Base-by-base conservation (phyloP, 1,284 basidiomycete species). In the Amylostereum chailletii region DNA sequence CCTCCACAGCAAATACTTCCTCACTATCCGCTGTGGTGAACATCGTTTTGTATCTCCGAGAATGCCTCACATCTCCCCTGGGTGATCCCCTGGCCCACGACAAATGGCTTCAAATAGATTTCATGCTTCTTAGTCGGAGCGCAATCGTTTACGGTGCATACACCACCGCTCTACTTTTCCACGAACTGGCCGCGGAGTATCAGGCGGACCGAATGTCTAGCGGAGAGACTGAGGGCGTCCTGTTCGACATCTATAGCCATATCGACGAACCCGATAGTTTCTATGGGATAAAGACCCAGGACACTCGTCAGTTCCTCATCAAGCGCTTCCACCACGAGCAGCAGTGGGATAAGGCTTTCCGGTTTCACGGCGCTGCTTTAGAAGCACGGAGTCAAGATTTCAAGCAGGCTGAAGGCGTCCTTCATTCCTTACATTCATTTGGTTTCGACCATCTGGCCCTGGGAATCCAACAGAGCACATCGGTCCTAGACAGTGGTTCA, bases 191-290 rank as follows among this genome's bases (percentile, higher is more conserved):
- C 0, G 68, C 72, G 7, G 88, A 91, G 53, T 71, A 80, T 57
- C 58, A 53, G 37, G 45, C 41, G 49, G 58, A 53, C 56, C 56
- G 62, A 60, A 66, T 31, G 55, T 60, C 46, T 41, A 27, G 29
- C 11, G 30, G n/a, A 26, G 61, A 66, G 8, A 65, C 72, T 3
- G 84, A 88, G 62, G 68, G 79, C 41, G 75, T 94, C 34, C 71
- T 98, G 42, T 96, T 94, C 66, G 83, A 88, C 48, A 92, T 98
- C 47, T 99, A 97, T 63, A 84, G 82, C 54, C 90, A 92, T 60
- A 92, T 99, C 51, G 93, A 96, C 60, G 95, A 99, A 60, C 94
- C 94, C 0, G 95, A 99, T 59, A 93, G 95, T 1, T 99, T 99
- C 64, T 99, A 99, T 64, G 93, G 92, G 1, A 91, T 98, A 53